Conservation (phyloP, 1,284 basidiomycete species). For the Marasmius sp. region DNA sequence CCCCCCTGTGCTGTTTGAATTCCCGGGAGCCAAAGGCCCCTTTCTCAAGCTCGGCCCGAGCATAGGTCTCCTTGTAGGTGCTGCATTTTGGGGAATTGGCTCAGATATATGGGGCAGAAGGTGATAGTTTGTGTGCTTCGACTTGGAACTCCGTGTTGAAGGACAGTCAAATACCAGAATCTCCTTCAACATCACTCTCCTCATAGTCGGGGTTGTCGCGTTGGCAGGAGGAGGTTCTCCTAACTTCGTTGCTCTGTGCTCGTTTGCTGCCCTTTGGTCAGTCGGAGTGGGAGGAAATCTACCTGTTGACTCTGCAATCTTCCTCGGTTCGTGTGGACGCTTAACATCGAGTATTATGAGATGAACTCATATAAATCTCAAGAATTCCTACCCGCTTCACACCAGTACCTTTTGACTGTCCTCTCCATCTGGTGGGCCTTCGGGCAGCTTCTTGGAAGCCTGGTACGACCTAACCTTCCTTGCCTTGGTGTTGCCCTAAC, state of each 20-base stretch:
- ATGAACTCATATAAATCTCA: background rate
- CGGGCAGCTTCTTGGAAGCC: constrained; percentile 61
- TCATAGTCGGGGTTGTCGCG: constrained; percentile 59
- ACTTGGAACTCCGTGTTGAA: background rate
- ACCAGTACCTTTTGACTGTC: constrained; percentile 69
- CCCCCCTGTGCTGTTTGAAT: constrained; percentile 56
- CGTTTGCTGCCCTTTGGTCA: constrained; percentile 43
- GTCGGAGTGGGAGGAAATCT: constrained; percentile 54
- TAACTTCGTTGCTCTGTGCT: constrained; percentile 42
- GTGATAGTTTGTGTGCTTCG: constrained; percentile 26
- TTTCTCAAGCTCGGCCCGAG: constrained; percentile 60
- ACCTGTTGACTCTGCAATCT: constrained; percentile 66
- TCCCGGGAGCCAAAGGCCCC: constrained; percentile 53
- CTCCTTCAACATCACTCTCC: constrained; percentile 65
- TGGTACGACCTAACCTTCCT: constrained; percentile 28
- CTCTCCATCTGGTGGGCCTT: constrained; percentile 74
- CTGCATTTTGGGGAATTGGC: constrained; percentile 64
- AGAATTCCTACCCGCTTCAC: constrained; percentile 67
- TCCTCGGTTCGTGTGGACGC: constrained; percentile 45
- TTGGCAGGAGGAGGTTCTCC: constrained; percentile 44
- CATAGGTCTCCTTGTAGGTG: constrained; percentile 63
- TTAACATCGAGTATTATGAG: background rate
- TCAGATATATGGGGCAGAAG: constrained; percentile 65
- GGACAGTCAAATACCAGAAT: constrained; percentile 29
- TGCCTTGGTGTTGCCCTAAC: background rate